Percentiles rank a stretch among this genome's conserved stretches.
phyloP scores from a whole-genome alignment of 441 rosid genomes.

The Adansonia grandidieri region DNA sequence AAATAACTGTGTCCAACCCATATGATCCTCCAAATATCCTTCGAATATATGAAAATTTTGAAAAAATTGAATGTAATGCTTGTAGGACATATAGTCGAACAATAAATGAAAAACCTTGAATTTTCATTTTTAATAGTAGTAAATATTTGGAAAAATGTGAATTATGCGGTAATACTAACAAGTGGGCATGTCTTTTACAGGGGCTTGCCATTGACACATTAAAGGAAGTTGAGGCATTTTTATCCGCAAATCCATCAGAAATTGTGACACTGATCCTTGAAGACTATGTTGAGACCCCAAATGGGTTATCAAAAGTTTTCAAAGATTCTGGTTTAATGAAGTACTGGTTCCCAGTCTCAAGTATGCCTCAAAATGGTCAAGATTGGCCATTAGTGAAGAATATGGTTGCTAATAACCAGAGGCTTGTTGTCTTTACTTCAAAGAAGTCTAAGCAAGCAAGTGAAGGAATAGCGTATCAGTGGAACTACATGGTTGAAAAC shows the following conservation, averaged over 20 bases:
- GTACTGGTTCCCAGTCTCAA: constrained; percentile 73
- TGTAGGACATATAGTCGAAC: too few species aligned
- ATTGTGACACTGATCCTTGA: constrained; percentile 78
- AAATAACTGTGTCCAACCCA: too few species aligned
- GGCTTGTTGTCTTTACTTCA: constrained; percentile 84
- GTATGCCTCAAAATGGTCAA: constrained; percentile 67
- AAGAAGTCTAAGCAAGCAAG: constrained; percentile 57
- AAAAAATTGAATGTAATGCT: too few species aligned
- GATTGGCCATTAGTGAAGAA: constrained; percentile 87
- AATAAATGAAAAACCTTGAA: not conserved
- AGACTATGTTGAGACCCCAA: constrained; percentile 69
- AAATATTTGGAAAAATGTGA: not conserved
- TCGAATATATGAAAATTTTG: too few species aligned
- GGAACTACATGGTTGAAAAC: constrained; percentile 90
- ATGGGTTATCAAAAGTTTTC: constrained; percentile 68
- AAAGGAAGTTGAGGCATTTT: constrained; percentile 67
- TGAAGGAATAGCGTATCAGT: constrained; percentile 93
- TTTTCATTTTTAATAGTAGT: not conserved
- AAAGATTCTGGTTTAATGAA: constrained; percentile 71
- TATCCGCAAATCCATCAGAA: constrained; percentile 64
- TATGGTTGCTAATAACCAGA: constrained; percentile 71
- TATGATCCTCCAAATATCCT: too few species aligned
- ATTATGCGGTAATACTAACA: too few species aligned
- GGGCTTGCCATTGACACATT: constrained; percentile 68
- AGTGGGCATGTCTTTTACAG: constrained; percentile 32